Conservation (phyloP, 148 eudicot genomes). For the Diospyros lotus region DNA sequence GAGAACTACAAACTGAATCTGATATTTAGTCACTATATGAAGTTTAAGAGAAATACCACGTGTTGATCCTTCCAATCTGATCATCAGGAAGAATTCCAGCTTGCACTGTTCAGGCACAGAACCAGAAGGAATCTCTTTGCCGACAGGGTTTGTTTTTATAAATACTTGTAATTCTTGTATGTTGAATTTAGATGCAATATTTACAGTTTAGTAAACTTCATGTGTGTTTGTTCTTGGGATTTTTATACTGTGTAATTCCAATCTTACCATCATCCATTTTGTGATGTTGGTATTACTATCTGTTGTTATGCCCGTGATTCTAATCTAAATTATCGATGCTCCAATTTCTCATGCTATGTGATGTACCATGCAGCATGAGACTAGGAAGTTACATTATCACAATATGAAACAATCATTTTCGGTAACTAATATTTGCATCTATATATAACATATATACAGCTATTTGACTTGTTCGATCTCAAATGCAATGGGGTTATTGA, state of each 20-base stretch:
- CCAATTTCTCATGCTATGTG: too few relatives aligned
- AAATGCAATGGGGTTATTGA: constrained; percentile 85
- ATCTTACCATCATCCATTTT: too few relatives aligned
- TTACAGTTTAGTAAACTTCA: neutral
- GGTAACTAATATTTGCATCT: neutral
- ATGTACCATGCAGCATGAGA: neutral
- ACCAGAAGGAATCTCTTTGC: constrained; percentile 77
- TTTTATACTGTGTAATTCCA: too few relatives aligned
- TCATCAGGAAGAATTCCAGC: constrained; percentile 81
- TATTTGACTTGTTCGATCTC: constrained; percentile 72
- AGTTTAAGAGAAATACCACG: too few relatives aligned
- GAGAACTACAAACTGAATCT: neutral
- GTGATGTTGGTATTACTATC: too few relatives aligned
- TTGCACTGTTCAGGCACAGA: constrained; percentile 81
- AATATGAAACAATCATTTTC: neutral
- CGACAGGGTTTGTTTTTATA: constrained; percentile 56
- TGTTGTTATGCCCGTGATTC: too few relatives aligned
- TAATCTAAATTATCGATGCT: too few relatives aligned
- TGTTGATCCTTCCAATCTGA: neutral
- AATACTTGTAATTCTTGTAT: neutral
- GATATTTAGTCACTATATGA: neutral
- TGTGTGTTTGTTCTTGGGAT: too few relatives aligned
- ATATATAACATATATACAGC: constrained; percentile 33
- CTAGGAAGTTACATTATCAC: neutral
- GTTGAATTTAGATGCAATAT: neutral